A percentile compares a stretch with the other conserved stretches of the same genome.
Evolutionary conservation across 2,329 filamentous ascomycete species (phyloP).

Genomic region (Knufia petricola): DNA sequence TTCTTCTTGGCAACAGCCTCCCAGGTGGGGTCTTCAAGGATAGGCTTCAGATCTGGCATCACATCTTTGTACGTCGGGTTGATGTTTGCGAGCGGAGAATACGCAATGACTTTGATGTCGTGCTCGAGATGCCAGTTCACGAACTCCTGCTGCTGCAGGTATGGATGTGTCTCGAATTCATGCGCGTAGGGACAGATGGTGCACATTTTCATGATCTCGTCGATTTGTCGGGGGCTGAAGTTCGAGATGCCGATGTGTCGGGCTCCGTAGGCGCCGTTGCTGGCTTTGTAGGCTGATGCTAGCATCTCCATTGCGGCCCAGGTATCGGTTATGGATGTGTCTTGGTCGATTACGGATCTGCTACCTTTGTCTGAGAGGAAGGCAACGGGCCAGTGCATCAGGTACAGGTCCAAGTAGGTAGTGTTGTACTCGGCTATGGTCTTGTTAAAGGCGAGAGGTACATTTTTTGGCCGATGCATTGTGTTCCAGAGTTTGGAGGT

Average conservation of each 20-base stretch:
- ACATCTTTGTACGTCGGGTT: slow-evolving; percentile 38
- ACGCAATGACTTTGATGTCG: slow-evolving; percentile 31
- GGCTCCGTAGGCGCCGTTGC: slow-evolving; percentile 30
- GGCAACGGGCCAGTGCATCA: slow-evolving; percentile 36
- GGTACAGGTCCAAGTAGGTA: slow-evolving; percentile 36
- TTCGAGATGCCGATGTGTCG: slow-evolving; percentile 58
- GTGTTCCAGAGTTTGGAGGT: slow-evolving; percentile 78
- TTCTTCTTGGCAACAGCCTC: slow-evolving; percentile 32
- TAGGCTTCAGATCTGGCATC: slow-evolving; percentile 24
- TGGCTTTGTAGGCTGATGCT: slow-evolving; percentile 47
- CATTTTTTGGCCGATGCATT: slow-evolving; percentile 54
- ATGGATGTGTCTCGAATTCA: slow-evolving; percentile 33
- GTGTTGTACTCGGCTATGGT: slow-evolving; percentile 32
- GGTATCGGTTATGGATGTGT: slow-evolving; percentile 31
- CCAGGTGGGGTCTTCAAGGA: slow-evolving; percentile 37
- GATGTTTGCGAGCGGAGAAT: slow-evolving; percentile 33
- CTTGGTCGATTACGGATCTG: slow-evolving; percentile 24
- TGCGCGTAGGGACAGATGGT: slow-evolving; percentile 26
- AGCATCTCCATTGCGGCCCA: slow-evolving; percentile 58
- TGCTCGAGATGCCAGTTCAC: slow-evolving; percentile 28
- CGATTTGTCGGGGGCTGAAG: slow-evolving; percentile 25
- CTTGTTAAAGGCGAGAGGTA: slow-evolving; percentile 43
- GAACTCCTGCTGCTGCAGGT: slow-evolving; percentile 30
- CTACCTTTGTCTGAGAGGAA: slow-evolving; percentile 25
- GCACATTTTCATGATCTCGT: slow-evolving; percentile 23